Percentiles rank a stretch among this genome's conserved stretches.
Evolutionary conservation across 2,329 filamentous ascomycete genomes (phyloP).

Genomic region (Alternaria sp.): DNA sequence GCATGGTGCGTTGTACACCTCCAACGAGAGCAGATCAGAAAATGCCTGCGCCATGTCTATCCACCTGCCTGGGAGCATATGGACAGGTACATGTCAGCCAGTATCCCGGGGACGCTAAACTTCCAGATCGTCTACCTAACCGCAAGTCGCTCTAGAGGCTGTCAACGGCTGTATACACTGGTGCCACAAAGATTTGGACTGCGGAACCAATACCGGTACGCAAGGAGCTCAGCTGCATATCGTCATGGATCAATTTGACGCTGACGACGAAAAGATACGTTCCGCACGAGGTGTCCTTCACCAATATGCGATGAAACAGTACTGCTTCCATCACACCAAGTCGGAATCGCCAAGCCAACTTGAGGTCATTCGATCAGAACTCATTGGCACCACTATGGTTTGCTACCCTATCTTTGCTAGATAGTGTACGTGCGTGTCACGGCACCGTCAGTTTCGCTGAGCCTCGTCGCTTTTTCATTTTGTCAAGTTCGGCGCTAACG

Average conservation of each 20-base stretch:
- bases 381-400: not conserved
- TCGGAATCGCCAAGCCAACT: not conserved
- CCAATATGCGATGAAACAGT: not conserved
- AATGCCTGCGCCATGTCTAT: slow-evolving; percentile 10
- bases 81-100: slow-evolving; percentile 14
- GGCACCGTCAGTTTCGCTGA: not conserved
- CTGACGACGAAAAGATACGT: not conserved
- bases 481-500: slow-evolving; percentile 9
- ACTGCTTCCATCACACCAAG: not conserved
- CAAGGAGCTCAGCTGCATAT: not conserved
- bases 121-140: slow-evolving; percentile 4
- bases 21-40: not conserved
- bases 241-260: not conserved
- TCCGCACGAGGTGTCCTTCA: not conserved
- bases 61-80: slow-evolving; percentile 6
- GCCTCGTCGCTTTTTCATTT: slow-evolving; percentile 16
- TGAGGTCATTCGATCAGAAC: not conserved
- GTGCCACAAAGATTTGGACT: slow-evolving; percentile 2
- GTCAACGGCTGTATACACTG: slow-evolving; percentile 7
- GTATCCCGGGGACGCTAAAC: slow-evolving; percentile 1
- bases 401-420: not conserved
- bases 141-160: slow-evolving; percentile 1
- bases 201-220: not conserved
- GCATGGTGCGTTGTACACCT: slow-evolving; percentile 10
- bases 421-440: not conserved